Conservation (phyloP, 2,329 filamentous ascomycete genomes). For the Aphanoascus verrucosus region DNA sequence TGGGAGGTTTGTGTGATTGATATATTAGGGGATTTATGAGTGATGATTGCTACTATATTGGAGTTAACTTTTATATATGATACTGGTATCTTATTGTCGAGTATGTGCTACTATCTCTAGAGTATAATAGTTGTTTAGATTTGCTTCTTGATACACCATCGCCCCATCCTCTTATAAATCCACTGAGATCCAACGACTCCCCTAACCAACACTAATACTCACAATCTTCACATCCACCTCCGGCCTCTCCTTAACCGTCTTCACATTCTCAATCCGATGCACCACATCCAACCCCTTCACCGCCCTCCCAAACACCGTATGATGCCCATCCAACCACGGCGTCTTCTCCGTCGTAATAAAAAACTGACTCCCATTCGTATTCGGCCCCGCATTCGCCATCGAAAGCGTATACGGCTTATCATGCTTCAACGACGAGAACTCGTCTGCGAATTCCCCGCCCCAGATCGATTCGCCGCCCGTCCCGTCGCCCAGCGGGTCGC, state of each 20-base stretch:
- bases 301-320: conserved; percentile 89
- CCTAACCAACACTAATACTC: conserved; percentile 50
- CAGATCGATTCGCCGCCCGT: conserved; percentile 87
- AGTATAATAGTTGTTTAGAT: no score
- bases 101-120: no score
- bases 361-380: conserved; percentile 93
- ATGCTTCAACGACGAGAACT: conserved; percentile 82
- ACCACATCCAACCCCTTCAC: conserved; percentile 87
- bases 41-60: not conserved
- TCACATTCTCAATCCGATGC: conserved; percentile 86
- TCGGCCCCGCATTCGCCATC: conserved; percentile 95
- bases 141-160: not conserved
- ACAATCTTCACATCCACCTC: conserved; percentile 97
- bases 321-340: conserved; percentile 90
- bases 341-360: conserved; percentile 98
- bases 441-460: conserved; percentile 86
- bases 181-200: not conserved
- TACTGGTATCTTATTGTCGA: not conserved
- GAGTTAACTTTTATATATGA: not conserved
- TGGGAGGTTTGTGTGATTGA: not conserved
- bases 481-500: conserved; percentile 77
- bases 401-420: conserved; percentile 94
- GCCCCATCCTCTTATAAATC: not conserved
- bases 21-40: not conserved
- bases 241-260: conserved; percentile 82